These are phyloP conservation scores for Phytopythium boreale DNA, from an alignment of 352 stramenopile genomes.

Conservation along the genomic window DNA sequence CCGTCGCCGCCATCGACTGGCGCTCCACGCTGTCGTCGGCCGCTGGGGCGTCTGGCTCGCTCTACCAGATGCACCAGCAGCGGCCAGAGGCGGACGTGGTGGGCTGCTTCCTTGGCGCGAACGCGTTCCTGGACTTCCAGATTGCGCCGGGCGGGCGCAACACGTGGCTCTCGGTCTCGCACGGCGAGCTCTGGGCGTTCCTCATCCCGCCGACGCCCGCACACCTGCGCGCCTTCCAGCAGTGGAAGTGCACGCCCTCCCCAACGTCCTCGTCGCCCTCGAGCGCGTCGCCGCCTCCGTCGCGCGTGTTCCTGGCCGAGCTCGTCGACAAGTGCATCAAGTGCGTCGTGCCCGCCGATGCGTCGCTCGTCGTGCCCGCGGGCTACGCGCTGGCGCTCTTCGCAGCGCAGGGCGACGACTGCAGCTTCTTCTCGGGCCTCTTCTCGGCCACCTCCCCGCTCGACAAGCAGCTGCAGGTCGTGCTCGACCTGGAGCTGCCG, in stretches of 20 bases:
- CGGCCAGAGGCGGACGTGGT: constrained; percentile 34
- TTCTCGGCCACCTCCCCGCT: constrained; percentile 56
- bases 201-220: constrained; percentile 51
- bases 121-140: constrained; percentile 71
- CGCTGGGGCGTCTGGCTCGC: constrained; percentile 7
- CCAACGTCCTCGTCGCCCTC: not conserved
- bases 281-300: constrained; percentile 20
- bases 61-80: constrained; percentile 12
- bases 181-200: constrained; percentile 60
- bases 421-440: constrained; percentile 52
- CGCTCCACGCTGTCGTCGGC: constrained; percentile 20
- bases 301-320: constrained; percentile 58
- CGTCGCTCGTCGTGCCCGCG: constrained; percentile 55
- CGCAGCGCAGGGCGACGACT: constrained; percentile 33
- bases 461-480: constrained; percentile 38
- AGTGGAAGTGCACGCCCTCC: constrained; percentile 40
- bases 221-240: constrained; percentile 47
- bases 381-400: constrained; percentile 78
- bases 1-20: constrained; percentile 61
- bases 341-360: constrained; percentile 40
- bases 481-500: constrained; percentile 36
- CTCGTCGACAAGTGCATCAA: constrained; percentile 75
- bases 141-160: constrained; percentile 46
- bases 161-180: constrained; percentile 63
- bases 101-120: constrained; percentile 42